Percentiles rank a stretch among this genome's conserved stretches.
Conservation (phyloP, 805 yeast species). For the Phaffomyces antillensis region DNA sequence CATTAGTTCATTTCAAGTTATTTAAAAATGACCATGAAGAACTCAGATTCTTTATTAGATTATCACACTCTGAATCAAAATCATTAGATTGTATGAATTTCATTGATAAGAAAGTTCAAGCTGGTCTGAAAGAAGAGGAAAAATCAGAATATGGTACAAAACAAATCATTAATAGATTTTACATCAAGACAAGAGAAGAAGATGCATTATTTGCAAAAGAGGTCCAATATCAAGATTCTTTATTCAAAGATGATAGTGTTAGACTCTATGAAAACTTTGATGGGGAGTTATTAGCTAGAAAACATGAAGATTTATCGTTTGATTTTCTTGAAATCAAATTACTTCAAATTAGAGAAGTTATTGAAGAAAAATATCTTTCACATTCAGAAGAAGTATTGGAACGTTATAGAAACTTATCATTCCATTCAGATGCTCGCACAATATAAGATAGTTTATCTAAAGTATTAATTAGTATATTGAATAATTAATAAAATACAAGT, state of each 20-base stretch:
- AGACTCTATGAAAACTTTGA: no score
- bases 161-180: neutral
- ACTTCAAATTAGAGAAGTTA: no score
- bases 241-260: neutral
- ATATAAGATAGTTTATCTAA: no score
- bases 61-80: neutral
- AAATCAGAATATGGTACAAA: neutral
- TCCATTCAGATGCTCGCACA: no score
- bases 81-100: neutral
- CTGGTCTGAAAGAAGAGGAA: neutral
- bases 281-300: no score
- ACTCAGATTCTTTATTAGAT: neutral
- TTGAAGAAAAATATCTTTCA: neutral
- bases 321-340: no score
- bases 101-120: neutral
- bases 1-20: slow-evolving; percentile 1
- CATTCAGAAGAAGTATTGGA: no score
- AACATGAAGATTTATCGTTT: no score
- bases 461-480: no score
- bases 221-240: neutral
- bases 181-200: neutral
- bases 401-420: no score
- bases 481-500: no score
- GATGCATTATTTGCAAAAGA: neutral
- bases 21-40: neutral